These are phyloP conservation scores for Syzygium aqueum DNA, from an alignment of 345 rosid genomes.

Conservation along the genomic window DNA sequence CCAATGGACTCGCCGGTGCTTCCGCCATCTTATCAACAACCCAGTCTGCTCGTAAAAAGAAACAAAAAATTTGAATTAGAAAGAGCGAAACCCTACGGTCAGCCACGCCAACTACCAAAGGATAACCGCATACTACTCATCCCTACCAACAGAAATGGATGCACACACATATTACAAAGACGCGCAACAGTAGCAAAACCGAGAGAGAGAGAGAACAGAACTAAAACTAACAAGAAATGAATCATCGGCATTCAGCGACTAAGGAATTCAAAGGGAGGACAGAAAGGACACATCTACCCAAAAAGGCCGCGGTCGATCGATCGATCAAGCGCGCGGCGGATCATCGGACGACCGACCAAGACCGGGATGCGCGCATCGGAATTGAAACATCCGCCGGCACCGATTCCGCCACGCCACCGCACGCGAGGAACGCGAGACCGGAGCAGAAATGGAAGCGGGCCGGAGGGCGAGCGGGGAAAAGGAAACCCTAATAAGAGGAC, in stretches of 20 bases:
- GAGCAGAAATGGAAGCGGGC: background rate
- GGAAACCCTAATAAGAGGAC: background rate
- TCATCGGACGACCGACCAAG: background rate
- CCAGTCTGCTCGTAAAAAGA: background rate
- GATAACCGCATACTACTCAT: background rate
- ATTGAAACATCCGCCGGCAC: background rate
- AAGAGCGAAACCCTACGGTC: background rate
- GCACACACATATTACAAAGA: background rate
- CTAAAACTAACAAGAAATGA: no score
- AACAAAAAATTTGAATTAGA: background rate
- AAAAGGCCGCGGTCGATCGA: background rate
- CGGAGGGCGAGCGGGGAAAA: background rate
- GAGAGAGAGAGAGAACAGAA: no score
- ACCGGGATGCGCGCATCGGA: background rate
- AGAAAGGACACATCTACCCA: background rate
- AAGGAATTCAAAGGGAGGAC: background rate
- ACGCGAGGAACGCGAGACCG: no score
- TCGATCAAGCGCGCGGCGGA: background rate
- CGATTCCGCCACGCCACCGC: background rate
- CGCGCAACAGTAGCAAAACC: background rate
- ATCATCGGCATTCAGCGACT: background rate
- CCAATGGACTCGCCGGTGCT: constrained; percentile 58
- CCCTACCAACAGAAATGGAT: background rate
- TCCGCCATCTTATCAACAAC: constrained; percentile 26
- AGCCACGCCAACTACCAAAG: background rate